Evolutionary conservation across 2,329 filamentous ascomycete species (phyloP).

Genomic region (Rutstroemia sydowiana): DNA sequence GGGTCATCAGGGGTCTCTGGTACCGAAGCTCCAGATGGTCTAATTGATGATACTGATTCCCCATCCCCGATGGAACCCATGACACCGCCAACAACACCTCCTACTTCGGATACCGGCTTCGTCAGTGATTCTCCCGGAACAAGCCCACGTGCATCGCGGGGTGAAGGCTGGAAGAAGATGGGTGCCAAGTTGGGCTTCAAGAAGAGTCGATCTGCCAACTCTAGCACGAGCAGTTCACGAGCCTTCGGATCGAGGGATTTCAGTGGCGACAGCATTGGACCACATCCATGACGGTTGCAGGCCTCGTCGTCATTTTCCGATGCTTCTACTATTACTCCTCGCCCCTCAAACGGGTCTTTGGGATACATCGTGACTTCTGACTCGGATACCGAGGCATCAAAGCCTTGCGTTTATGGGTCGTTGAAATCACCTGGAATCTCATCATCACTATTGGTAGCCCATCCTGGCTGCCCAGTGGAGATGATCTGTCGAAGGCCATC

Average conservation of each 20-base stretch:
- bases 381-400: slow-evolving; percentile 10
- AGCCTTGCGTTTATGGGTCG: slow-evolving; percentile 22
- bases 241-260: slow-evolving; percentile 29
- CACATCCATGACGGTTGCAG: slow-evolving; percentile 50
- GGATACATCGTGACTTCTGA: slow-evolving; percentile 19
- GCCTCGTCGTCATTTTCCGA: slow-evolving; percentile 43
- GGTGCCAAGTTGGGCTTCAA: slow-evolving; percentile 53
- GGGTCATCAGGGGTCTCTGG: slow-evolving; percentile 37
- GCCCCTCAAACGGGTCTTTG: slow-evolving; percentile 23
- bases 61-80: slow-evolving; percentile 53
- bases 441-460: slow-evolving; percentile 27
- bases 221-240: slow-evolving; percentile 32
- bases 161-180: slow-evolving; percentile 53
- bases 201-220: slow-evolving; percentile 43
- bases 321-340: slow-evolving; percentile 26
- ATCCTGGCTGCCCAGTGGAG: slow-evolving; percentile 29
- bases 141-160: slow-evolving; percentile 19
- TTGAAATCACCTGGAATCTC: slow-evolving; percentile 25
- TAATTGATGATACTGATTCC: slow-evolving; percentile 54
- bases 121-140: slow-evolving; percentile 21
- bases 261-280: slow-evolving; percentile 30
- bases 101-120: slow-evolving; percentile 42
- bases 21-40: slow-evolving; percentile 40
- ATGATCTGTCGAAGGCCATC: slow-evolving; percentile 23
- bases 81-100: slow-evolving; percentile 69